Base-by-base conservation (phyloP, 2,329 filamentous ascomycete genomes). In the Hymenoscyphus infarciens region DNA sequence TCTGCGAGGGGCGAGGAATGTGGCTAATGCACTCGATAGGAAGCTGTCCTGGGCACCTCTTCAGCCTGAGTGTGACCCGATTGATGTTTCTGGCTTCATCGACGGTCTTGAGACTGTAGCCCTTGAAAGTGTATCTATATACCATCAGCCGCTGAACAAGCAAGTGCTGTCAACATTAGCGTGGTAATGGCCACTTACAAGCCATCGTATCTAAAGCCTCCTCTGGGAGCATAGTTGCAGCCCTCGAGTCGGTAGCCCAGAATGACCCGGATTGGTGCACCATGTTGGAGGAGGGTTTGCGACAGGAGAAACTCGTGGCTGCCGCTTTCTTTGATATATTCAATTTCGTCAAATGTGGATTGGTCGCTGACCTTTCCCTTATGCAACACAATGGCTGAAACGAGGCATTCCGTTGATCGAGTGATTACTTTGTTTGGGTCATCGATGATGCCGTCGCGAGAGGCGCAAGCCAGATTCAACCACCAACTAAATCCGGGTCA, bases 191-290 rank as follows among this genome's bases (percentile, higher is more conserved):
- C 6, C 25, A 75, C 82, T 72, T 74, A 85, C 82, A 84, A 66
- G 58, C 84, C 84, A 69, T 87, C 84, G 64, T 85, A 86, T 63
- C 84, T 76, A 31, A 86, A 69, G 1, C 84, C 84, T 1, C 76
- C 81, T 39, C 71, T 69, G 0, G 84, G 84, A 3, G 83, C 82
- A 62, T 80, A 76, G 1, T 77, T 75, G n/a, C n/a, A 49, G 61
- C 83, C 85, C 65, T 77, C 77, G 22, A 86, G 75, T 35, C 72
- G 74, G 64, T 81, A 74, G 2, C 83, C 82, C 56, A 84, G 74
- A 27, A 87, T 71, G n/a, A 87, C 75, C 19, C 82, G 79, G 54
- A 85, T 78, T 11, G 77, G 75, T 5, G 75, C 75, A 16, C 83
- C 83, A 27, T 82, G 79, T 55, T 80, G 77, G 1, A 76, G 77